Evolutionary conservation across 139 green algal genomes (phyloP).

Genomic region (Microglena sp.): DNA sequence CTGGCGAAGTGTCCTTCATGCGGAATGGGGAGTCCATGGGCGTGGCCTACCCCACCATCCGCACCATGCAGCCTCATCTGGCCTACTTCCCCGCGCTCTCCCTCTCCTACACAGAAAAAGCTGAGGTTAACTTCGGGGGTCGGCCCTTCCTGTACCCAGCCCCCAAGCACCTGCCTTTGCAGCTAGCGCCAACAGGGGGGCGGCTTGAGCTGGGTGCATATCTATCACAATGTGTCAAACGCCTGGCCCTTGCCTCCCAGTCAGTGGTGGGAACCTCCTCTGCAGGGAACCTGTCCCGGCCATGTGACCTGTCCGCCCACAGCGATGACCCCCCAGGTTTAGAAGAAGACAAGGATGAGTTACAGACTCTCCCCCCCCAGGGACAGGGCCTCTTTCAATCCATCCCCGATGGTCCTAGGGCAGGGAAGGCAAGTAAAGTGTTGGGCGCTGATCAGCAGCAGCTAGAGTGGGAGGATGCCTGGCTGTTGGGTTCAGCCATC

Average conservation of each 20-base stretch:
- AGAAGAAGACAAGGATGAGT: no score
- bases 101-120: constrained; percentile 67
- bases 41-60: constrained; percentile 59
- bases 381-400: no score
- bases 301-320: no score
- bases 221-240: constrained; percentile 42
- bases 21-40: constrained; percentile 75
- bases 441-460: no score
- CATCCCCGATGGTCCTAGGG: no score
- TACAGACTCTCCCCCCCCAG: no score
- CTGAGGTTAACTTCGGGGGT: constrained; percentile 71
- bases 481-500: no score
- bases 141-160: constrained; percentile 65
- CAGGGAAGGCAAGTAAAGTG: no score
- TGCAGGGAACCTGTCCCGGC: no score
- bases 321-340: no score
- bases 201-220: constrained; percentile 23
- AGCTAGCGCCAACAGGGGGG: constrained; percentile 26
- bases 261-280: no score
- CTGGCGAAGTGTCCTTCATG: constrained; percentile 63
- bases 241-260: constrained; percentile 27
- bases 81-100: constrained; percentile 79
- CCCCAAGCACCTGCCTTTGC: constrained; percentile 57
- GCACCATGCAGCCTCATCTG: constrained; percentile 32
- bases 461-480: no score